Base-by-base conservation (phyloP, 305 asterid genomes). In the Fraxinus dipetala region DNA sequence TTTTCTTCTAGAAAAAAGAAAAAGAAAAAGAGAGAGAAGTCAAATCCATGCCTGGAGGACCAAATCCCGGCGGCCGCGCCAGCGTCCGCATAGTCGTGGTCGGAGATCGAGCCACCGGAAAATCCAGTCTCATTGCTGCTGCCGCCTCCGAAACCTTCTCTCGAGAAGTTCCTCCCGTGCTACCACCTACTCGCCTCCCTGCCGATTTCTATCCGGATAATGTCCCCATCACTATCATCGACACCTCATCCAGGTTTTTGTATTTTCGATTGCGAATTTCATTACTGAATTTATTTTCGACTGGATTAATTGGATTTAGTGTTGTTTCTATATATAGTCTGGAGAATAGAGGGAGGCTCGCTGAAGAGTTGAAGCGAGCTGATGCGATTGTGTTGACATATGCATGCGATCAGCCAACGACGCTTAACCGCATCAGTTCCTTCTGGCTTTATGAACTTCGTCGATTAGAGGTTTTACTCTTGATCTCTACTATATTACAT, bases 391-490 rank as follows among this genome's bases (percentile, higher is more conserved):
- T 96, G 80, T 40, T 96, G 90, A 93, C 99, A 28, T 93, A 94
- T 88, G 98, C 99, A 83, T 96, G 98, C 86, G 99, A 94, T 88
- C 98, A 94, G 87, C 97, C 93, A 78, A 80, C 91, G 75, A 89
- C 98, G 6, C 90, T 96, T 63, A 91, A 90, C 90, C 98, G 98
- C 80, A 91, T 96, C 82, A 88, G 89, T 83, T 87, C 98, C 32
- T 94, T 92, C 90, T 96, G 99, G 99, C 96, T 96, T 88, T 90
- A 86, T n/a, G 98, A 93, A 87, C 93, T 96, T 80, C 97, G 97
- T 20, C 87, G 98, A 78, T 85, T 95, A 81, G 97, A 95, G 98
- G 99, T 95, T 82, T 82, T 70, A 31, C 40, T 80, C 78, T 74
- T 13, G 63, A 16, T 59, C 26, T 70, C 20, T 76, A 7, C 40